phyloP scores from a whole-genome alignment of 495 filamentous ascomycete genomes.

The Amphirosellinia nigrospora region DNA sequence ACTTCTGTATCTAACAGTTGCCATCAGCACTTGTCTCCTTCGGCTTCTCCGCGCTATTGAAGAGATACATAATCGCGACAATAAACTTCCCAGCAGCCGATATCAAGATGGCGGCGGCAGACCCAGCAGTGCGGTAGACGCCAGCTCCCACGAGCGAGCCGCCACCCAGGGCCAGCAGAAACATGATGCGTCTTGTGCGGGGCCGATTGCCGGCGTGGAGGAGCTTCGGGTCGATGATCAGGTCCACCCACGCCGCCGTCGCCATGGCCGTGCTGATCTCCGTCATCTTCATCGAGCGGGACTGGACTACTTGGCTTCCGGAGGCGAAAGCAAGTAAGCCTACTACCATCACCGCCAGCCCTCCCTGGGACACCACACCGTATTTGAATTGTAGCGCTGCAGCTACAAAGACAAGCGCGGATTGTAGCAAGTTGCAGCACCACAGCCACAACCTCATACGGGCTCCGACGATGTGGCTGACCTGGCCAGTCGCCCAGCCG shows the following conservation, averaged over 20 bases:
- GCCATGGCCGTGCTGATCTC: slow-evolving; percentile 74
- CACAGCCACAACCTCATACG: slow-evolving; percentile 60
- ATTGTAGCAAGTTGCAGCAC: slow-evolving; percentile 58
- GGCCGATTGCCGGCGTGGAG: slow-evolving; percentile 51
- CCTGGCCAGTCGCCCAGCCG: slow-evolving; percentile 60
- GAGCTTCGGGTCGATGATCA: slow-evolving; percentile 61
- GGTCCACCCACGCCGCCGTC: slow-evolving; percentile 67
- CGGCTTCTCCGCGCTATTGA: slow-evolving; percentile 46
- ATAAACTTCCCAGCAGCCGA: slow-evolving; percentile 53
- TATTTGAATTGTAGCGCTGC: slow-evolving; percentile 53
- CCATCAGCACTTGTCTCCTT: slow-evolving; percentile 27
- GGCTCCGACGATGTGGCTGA: slow-evolving; percentile 58
- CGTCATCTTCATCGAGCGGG: slow-evolving; percentile 58
- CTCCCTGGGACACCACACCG: slow-evolving; percentile 40
- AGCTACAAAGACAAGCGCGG: slow-evolving; percentile 58
- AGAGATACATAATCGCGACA: slow-evolving; percentile 53
- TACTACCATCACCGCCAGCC: slow-evolving; percentile 50
- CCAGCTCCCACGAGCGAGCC: slow-evolving; percentile 62
- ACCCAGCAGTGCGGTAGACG: slow-evolving; percentile 50
- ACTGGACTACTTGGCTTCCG: slow-evolving; percentile 65
- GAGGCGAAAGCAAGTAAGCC: slow-evolving; percentile 61
- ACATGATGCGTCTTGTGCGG: slow-evolving; percentile 58
- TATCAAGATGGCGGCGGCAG: slow-evolving; percentile 48
- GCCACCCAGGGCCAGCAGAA: slow-evolving; percentile 55
- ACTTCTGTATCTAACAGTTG: slow-evolving; percentile 28